phyloP scores from a whole-genome alignment of 441 rosid genomes.

The Populus hybrid region DNA sequence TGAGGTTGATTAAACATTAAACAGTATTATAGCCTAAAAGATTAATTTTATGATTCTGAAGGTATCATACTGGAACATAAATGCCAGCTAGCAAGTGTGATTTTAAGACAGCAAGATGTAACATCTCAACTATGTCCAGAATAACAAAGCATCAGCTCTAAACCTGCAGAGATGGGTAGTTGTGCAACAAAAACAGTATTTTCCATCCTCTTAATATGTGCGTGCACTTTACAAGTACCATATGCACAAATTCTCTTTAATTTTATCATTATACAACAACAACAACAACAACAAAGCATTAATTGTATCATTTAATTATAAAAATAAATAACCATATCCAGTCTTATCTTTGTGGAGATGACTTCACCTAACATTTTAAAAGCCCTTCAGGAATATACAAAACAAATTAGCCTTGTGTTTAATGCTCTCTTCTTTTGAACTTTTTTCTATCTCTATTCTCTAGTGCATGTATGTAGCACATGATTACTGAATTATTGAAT shows the following conservation, averaged over 20 bases:
- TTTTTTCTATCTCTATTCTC: neutral
- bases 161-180: neutral
- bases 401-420: neutral
- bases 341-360: neutral
- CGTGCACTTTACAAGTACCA: neutral
- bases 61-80: neutral
- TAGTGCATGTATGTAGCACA: neutral
- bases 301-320: neutral
- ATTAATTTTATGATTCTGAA: neutral
- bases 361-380: neutral
- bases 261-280: neutral
- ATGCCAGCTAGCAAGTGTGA: neutral
- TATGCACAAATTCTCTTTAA: neutral
- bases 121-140: neutral
- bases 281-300: neutral
- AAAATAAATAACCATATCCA: neutral
- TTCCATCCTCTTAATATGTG: neutral
- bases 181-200: neutral
- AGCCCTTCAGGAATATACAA: neutral
- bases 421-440: neutral
- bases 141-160: neutral
- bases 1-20: neutral
- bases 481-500: neutral
- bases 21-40: neutral
- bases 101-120: neutral